Percentiles rank a stretch among this genome's conserved stretches.
Evolutionary conservation across 257 asterid species (phyloP).

Genomic region (Petunia secreta): DNA sequence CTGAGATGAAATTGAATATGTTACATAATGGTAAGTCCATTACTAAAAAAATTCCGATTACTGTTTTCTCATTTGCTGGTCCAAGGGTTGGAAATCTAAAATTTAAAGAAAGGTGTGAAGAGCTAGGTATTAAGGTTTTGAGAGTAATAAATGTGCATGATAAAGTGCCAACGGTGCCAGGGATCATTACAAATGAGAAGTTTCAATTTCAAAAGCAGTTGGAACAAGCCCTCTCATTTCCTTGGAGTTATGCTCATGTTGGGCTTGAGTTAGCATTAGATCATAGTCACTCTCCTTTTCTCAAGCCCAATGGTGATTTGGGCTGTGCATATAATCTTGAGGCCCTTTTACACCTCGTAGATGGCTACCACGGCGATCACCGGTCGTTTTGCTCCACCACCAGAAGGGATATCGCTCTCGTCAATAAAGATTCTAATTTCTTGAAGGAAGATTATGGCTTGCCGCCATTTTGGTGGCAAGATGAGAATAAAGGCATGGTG

Average conservation of each 20-base stretch:
- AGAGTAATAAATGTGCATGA: conserved; percentile 64
- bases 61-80: conserved; percentile 61
- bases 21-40: conserved; percentile 34
- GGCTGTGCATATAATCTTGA: conserved; percentile 65
- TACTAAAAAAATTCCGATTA: conserved; percentile 49
- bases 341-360: conserved; percentile 67
- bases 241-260: conserved; percentile 88
- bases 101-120: conserved; percentile 76
- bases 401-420: conserved; percentile 64
- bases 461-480: conserved; percentile 84
- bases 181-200: conserved; percentile 70
- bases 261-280: conserved; percentile 66
- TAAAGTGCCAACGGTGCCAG: conserved; percentile 69
- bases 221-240: conserved; percentile 55
- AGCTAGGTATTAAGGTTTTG: conserved; percentile 57
- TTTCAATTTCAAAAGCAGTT: conserved; percentile 57
- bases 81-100: conserved; percentile 72
- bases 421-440: conserved; percentile 64
- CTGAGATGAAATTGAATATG: conserved; percentile 57
- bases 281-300: conserved; percentile 58
- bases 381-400: conserved; percentile 40
- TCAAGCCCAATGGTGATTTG: conserved; percentile 45
- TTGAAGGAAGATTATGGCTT: conserved; percentile 54
- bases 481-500: conserved; percentile 80
- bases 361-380: conserved; percentile 62